Base-by-base conservation (phyloP, 306 rosid genomes). In the Comarum palustre region DNA sequence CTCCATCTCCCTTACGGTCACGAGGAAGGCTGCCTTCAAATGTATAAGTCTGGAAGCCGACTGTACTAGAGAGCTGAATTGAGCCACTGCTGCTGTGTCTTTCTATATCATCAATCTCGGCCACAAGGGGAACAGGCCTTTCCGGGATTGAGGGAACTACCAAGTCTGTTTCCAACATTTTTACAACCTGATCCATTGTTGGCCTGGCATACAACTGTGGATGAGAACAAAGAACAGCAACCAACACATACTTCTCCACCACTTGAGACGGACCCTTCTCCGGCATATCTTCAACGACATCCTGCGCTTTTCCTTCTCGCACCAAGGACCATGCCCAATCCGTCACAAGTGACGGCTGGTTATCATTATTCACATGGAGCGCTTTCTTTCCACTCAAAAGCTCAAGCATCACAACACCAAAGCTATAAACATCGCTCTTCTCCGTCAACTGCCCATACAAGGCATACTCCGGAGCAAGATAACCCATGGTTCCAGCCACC, bases 401-500 rank as follows among this genome's bases (percentile, higher is more conserved):
- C 91, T 94, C 99, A 50, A 94, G 95, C 57, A 94, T 86, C 80
- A 94, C 84, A 54, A 94, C 95, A 29, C 99, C 99, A 45, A 77
- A 94, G 76, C 97, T 87, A 45, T 85, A 94, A 58, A 94, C 97
- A 59, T 94, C 99, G 69, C 96, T 94, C 41, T 96, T 85, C 82
- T 89, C 99, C 0, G 99, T 88, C 86, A 94, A 83, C 32, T 94
- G 99, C 3, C 99, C 99, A 46, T 94, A 94, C 77, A 94, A 78
- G 0, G 97, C 99, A 66, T 94, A 94, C 84, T 94, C 99, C 0
- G 99, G 99, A 38, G 99, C 97, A 45, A 94, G 91, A 88, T 91
- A 94, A 8, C 99, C 97, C 97, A 94, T 83, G 0, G 99, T 94
- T 29, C 99, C 99, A 4, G 99, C 99, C 0, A 94, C 99, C 70